Conservation (phyloP, 2,329 filamentous ascomycete species). For the Hymenoscyphus infarciens region DNA sequence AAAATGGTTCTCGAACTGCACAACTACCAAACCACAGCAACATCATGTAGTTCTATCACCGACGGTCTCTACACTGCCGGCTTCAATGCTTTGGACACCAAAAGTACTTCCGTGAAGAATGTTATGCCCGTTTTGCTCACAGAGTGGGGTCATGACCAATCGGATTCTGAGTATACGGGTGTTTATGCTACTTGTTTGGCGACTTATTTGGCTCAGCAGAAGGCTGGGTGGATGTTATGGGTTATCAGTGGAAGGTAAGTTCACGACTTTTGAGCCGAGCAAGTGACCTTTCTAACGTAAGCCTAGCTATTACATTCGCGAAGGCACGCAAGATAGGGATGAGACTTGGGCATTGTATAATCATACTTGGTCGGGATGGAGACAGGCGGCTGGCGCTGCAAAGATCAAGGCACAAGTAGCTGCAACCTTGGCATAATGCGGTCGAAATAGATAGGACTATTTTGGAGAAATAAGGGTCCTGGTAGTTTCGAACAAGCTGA, state of each 20-base stretch:
- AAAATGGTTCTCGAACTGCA: slow-evolving; percentile 46
- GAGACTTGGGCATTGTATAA: slow-evolving; percentile 49
- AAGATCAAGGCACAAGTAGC: background rate
- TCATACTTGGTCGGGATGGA: slow-evolving; percentile 7
- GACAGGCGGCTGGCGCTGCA: background rate
- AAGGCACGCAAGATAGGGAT: slow-evolving; percentile 51
- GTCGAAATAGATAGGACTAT: background rate
- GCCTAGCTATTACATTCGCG: slow-evolving; percentile 50
- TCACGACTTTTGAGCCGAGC: too few species aligned
- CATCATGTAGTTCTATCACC: slow-evolving; percentile 38
- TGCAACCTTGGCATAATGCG: background rate
- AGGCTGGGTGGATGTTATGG: slow-evolving; percentile 54
- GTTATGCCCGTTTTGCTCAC: slow-evolving; percentile 39
- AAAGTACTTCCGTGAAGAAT: slow-evolving; percentile 33
- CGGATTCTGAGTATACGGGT: slow-evolving; percentile 27
- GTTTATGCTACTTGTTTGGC: slow-evolving; percentile 51
- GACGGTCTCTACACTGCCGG: slow-evolving; percentile 38
- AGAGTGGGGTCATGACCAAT: slow-evolving; percentile 45
- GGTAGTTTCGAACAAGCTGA: too few species aligned
- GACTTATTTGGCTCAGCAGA: slow-evolving; percentile 43
- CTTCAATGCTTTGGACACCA: slow-evolving; percentile 40
- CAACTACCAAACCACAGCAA: slow-evolving; percentile 42
- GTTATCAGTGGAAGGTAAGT: slow-evolving; percentile 47
- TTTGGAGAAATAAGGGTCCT: too few species aligned
- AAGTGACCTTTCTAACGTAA: background rate